Percentiles rank a stretch among this genome's conserved stretches.
Conservation (phyloP, 2,329 filamentous ascomycete species). For the Fonsecaea erecta region DNA sequence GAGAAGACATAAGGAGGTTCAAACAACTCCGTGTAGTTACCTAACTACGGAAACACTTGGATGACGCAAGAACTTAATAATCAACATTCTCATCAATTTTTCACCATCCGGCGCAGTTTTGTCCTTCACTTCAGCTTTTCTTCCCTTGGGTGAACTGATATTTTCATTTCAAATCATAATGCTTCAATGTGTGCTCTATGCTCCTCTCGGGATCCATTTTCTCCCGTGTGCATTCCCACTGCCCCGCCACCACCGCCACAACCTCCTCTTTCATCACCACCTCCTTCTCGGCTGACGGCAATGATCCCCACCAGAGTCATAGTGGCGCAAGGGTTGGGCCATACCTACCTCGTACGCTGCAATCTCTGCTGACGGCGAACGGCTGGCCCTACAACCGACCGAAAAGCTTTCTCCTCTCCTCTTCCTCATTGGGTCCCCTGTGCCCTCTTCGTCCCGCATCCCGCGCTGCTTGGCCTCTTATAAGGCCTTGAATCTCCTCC, state of each 20-base stretch:
- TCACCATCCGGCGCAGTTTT: too few species aligned
- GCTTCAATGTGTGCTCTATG: not conserved
- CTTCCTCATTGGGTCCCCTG: not conserved
- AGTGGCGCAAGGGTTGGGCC: too few species aligned
- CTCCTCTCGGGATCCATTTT: not conserved
- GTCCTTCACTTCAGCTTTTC: too few species aligned
- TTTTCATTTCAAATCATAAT: not conserved
- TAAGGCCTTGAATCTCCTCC: not conserved
- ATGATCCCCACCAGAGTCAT: not conserved
- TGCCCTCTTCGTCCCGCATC: constrained; percentile 3
- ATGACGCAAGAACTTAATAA: too few species aligned
- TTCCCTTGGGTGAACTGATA: too few species aligned
- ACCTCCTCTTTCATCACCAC: too few species aligned
- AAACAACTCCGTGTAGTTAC: too few species aligned
- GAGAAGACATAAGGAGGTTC: not conserved
- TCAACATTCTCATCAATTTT: too few species aligned
- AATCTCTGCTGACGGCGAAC: constrained; percentile 3
- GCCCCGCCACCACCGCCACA: not conserved
- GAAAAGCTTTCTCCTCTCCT: not conserved
- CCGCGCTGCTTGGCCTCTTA: not conserved
- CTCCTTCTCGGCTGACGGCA: not conserved
- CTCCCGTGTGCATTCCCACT: not conserved
- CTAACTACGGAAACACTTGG: too few species aligned
- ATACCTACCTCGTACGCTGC: too few species aligned
- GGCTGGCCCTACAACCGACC: not conserved